Percentiles rank a stretch among this genome's conserved stretches.
These are phyloP conservation scores for Platanus orientalis DNA, from an alignment of 164 flowering plant species.

Conservation along the genomic window DNA sequence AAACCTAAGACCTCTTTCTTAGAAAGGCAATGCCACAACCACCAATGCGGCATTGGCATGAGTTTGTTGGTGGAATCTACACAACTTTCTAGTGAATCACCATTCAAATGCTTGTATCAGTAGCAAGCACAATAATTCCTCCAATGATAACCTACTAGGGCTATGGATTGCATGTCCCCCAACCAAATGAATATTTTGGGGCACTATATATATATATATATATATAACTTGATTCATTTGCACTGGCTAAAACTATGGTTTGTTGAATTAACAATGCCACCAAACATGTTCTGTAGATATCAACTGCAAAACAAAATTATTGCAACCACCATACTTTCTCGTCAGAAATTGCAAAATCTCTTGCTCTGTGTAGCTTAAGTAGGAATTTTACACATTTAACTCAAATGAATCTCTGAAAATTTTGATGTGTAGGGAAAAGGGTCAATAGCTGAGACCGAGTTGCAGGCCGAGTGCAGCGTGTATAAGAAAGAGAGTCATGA, in stretches of 20 bases:
- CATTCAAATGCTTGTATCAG: no score
- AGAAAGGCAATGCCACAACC: no score
- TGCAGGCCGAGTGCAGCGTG: slow-evolving; percentile 86
- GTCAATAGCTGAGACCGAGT: slow-evolving; percentile 68
- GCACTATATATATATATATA: no score
- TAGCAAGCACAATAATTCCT: no score
- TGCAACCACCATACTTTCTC: neutral
- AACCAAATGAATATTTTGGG: no score
- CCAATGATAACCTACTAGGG: no score
- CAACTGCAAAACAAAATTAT: neutral
- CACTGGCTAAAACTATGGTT: neutral
- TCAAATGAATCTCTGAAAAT: neutral
- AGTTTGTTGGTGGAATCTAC: no score
- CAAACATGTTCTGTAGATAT: neutral
- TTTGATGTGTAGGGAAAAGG: neutral
- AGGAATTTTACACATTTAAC: neutral
- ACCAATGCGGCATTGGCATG: no score
- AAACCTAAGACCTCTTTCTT: no score
- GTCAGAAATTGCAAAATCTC: neutral
- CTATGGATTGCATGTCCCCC: no score
- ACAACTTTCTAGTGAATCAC: no score
- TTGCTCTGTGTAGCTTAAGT: neutral
- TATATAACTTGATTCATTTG: neutral
- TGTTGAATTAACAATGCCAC: neutral
- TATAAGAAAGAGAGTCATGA: slow-evolving; percentile 75